Conservation (phyloP, 495 filamentous ascomycete species). For the Copromyces sp. region DNA sequence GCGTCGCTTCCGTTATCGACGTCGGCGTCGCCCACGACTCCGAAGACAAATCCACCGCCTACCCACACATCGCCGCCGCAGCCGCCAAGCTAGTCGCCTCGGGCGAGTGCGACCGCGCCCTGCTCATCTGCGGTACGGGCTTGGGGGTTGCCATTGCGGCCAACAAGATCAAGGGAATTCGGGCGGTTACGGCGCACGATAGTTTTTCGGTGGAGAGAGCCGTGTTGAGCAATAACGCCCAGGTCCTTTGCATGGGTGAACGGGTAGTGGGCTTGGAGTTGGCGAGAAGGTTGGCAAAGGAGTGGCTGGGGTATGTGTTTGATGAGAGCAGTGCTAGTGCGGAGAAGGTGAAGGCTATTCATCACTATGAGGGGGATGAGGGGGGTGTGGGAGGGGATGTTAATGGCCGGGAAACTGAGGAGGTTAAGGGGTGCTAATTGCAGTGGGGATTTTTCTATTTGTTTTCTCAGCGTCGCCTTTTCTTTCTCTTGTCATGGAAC, state of each 20-base stretch:
- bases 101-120: conserved; percentile 65
- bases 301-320: conserved; percentile 78
- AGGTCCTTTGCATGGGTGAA: conserved; percentile 84
- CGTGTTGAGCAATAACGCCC: conserved; percentile 75
- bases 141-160: conserved; percentile 77
- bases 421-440: conserved; percentile 12
- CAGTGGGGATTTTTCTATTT: too few relatives aligned
- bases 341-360: conserved; percentile 66
- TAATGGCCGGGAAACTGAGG: neutral
- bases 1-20: conserved; percentile 59
- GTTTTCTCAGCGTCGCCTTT: too few relatives aligned
- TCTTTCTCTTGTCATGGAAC: neutral
- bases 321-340: conserved; percentile 63
- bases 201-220: conserved; percentile 74
- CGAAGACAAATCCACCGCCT: conserved; percentile 63
- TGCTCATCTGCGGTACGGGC: conserved; percentile 82
- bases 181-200: conserved; percentile 82
- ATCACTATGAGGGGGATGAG: conserved; percentile 51
- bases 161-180: conserved; percentile 78
- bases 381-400: conserved; percentile 11
- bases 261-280: conserved; percentile 73
- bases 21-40: conserved; percentile 40
- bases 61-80: conserved; percentile 68
- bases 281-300: conserved; percentile 63
- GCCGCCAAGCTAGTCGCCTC: conserved; percentile 56